Evolutionary conservation across 139 green algal species (phyloP).

Genomic region (Micractinium conductrix): DNA sequence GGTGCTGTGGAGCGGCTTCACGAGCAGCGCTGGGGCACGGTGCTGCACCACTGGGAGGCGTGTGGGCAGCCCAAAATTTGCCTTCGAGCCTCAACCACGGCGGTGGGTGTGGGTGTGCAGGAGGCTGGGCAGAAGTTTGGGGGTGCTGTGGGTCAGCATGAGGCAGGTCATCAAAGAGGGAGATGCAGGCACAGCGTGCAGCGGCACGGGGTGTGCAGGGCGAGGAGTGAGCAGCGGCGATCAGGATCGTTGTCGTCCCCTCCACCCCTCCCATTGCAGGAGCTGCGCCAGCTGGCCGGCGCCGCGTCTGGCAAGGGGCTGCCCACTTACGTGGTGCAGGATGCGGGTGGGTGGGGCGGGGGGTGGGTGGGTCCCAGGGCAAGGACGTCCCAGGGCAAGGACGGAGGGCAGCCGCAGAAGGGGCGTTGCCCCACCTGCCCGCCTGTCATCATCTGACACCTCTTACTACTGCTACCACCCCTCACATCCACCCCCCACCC

Average conservation of each 20-base stretch:
- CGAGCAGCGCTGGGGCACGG: constrained; percentile 21
- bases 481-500: background rate
- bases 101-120: background rate
- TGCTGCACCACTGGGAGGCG: constrained; percentile 73
- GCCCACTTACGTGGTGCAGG: constrained; percentile 47
- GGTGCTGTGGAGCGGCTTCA: constrained; percentile 67
- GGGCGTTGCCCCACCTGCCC: background rate
- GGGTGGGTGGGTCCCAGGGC: too few species aligned
- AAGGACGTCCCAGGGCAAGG: too few species aligned
- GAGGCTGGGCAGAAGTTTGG: too few species aligned
- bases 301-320: background rate
- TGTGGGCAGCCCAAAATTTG: constrained; percentile 85
- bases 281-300: constrained; percentile 27
- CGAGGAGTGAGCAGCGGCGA: too few species aligned
- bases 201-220: too few species aligned
- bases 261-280: background rate
- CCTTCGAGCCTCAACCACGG: constrained; percentile 57
- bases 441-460: too few species aligned
- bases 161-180: too few species aligned
- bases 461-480: too few species aligned
- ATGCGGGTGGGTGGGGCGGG: constrained; percentile 45
- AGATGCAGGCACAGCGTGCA: too few species aligned
- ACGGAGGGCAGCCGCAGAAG: too few species aligned
- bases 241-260: too few species aligned
- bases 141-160: too few species aligned